Evolutionary conservation across 805 yeast genomes (phyloP).

Genomic region (Candida maris): DNA sequence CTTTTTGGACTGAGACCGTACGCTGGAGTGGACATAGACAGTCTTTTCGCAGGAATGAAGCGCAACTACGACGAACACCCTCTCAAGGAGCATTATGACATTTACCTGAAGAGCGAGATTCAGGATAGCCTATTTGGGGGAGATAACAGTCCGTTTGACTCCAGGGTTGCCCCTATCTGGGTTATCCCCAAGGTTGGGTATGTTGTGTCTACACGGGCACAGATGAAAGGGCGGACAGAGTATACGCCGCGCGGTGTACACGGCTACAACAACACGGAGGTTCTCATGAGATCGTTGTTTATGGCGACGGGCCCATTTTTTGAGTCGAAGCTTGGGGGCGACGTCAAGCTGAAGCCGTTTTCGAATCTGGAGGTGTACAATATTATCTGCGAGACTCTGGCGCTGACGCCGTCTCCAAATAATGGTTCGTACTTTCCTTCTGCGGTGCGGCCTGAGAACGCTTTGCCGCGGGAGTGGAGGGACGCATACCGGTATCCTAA

Average conservation of each 20-base stretch:
- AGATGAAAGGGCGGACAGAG: slow-evolving; percentile 46
- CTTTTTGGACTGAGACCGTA: slow-evolving; percentile 69
- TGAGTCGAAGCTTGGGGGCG: slow-evolving; percentile 29
- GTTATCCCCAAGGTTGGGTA: slow-evolving; percentile 81
- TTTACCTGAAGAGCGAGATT: slow-evolving; percentile 54
- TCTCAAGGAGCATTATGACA: slow-evolving; percentile 35
- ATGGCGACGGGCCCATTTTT: slow-evolving; percentile 82
- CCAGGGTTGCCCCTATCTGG: slow-evolving; percentile 83
- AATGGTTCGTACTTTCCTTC: slow-evolving; percentile 47
- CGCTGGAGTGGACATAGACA: slow-evolving; percentile 35
- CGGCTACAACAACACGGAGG: slow-evolving; percentile 76
- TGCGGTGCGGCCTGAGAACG: slow-evolving; percentile 25
- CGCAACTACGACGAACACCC: slow-evolving; percentile 29
- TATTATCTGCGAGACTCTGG: slow-evolving; percentile 63
- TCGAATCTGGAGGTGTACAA: slow-evolving; percentile 70
- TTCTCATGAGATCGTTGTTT: slow-evolving; percentile 81
- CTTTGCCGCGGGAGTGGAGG: slow-evolving; percentile 42
- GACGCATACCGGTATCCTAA: slow-evolving; percentile 49
- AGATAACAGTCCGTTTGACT: slow-evolving; percentile 36
- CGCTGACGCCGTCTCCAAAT: slow-evolving; percentile 50
- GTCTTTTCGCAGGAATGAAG: slow-evolving; percentile 43
- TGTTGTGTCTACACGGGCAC: slow-evolving; percentile 58
- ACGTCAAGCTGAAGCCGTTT: slow-evolving; percentile 54
- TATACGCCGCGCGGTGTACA: slow-evolving; percentile 75
- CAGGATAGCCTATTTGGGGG: slow-evolving; percentile 57